Evolutionary conservation across 108 stramenopile genomes (phyloP).

Genomic region (Stephanodiscus minutulus): DNA sequence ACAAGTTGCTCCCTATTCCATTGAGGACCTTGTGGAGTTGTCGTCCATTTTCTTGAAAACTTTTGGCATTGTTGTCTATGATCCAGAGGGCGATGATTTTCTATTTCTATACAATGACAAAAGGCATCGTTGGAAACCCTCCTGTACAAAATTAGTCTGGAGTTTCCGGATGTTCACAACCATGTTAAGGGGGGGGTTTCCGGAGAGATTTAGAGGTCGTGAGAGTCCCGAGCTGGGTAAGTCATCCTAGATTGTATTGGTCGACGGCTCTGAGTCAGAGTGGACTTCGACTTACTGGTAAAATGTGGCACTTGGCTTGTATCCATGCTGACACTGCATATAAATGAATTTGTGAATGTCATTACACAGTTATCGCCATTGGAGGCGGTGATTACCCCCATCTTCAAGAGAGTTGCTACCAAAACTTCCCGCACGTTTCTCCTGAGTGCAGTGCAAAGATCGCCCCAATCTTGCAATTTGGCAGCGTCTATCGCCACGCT

Average conservation of each 20-base stretch:
- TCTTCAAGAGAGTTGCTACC: too few species aligned
- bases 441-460: not conserved
- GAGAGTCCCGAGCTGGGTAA: constrained; percentile 10
- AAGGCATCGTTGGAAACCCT: not conserved
- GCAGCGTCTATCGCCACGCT: constrained; percentile 16
- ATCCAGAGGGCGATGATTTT: not conserved
- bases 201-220: constrained; percentile 27
- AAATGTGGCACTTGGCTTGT: too few species aligned
- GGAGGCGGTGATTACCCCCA: too few species aligned
- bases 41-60: not conserved
- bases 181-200: constrained; percentile 37
- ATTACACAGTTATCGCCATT: too few species aligned
- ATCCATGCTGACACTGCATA: too few species aligned
- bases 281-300: too few species aligned
- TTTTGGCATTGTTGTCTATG: constrained; percentile 9
- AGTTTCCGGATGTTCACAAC: constrained; percentile 5
- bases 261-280: too few species aligned
- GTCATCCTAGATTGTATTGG: too few species aligned
- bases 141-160: constrained; percentile 4
- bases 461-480: constrained; percentile 48
- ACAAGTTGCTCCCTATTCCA: not conserved
- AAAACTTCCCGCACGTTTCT: not conserved
- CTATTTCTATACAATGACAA: not conserved
- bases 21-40: constrained; percentile 4
- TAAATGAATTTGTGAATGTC: too few species aligned